A percentile compares a stretch with the other conserved stretches of the same genome.
Conservation (phyloP, 306 rosid species). For the Fagus crenata region DNA sequence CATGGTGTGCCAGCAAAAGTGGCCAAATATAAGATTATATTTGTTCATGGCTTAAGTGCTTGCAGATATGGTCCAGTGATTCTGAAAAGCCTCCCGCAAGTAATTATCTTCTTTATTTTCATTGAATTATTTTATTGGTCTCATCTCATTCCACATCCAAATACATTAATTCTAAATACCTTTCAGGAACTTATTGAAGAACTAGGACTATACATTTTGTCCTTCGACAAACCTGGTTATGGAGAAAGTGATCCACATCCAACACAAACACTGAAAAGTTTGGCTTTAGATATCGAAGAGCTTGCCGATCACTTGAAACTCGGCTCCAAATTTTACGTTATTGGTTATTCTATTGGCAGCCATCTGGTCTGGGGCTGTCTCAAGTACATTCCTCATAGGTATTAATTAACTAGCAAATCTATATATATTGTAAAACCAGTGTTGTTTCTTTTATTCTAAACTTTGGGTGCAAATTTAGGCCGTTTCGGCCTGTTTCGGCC, state of each 20-base stretch:
- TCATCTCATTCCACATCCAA: too few relatives aligned
- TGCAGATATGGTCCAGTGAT: constrained; percentile 30
- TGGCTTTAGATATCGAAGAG: constrained; percentile 47
- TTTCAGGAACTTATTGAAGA: constrained; percentile 40
- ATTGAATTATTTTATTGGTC: not conserved
- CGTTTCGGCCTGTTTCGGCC: too few relatives aligned
- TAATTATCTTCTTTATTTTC: not conserved
- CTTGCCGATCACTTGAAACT: constrained; percentile 46
- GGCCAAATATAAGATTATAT: constrained; percentile 50
- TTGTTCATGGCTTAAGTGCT: constrained; percentile 42
- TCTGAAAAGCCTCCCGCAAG: constrained; percentile 13
- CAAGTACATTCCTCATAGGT: constrained; percentile 49
- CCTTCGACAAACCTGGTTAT: constrained; percentile 51
- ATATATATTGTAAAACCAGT: too few relatives aligned
- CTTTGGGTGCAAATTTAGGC: too few relatives aligned
- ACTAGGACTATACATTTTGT: constrained; percentile 39
- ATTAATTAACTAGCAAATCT: not conserved
- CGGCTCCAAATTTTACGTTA: constrained; percentile 39
- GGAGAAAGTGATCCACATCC: constrained; percentile 54
- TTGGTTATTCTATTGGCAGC: constrained; percentile 48
- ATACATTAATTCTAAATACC: too few relatives aligned
- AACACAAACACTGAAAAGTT: constrained; percentile 22
- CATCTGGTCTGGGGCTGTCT: constrained; percentile 46
- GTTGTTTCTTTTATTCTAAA: too few relatives aligned
- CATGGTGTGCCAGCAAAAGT: constrained; percentile 45